Conservation (phyloP, 1,284 basidiomycete genomes). For the Trametes versicolor region DNA sequence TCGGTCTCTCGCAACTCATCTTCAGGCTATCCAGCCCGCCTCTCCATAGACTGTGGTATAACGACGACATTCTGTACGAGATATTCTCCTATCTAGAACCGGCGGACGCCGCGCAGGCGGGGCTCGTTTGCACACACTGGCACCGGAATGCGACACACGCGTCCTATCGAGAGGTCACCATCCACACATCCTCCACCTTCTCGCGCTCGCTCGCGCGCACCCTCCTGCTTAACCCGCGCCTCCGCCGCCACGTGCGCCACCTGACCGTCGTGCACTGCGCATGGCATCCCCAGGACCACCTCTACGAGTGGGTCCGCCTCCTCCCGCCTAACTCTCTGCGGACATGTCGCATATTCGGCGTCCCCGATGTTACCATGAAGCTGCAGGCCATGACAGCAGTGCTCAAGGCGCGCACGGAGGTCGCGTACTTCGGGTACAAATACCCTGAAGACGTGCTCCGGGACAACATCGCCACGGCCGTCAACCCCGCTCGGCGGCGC, state of each 20-base stretch:
- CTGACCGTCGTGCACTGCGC: conserved; percentile 6
- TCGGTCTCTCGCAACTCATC: too few relatives aligned
- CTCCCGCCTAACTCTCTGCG: not conserved
- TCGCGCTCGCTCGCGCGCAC: conserved; percentile 1
- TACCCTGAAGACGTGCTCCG: not conserved
- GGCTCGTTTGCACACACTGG: conserved; percentile 10
- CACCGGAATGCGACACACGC: conserved; percentile 3
- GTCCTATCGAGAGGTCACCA: not conserved
- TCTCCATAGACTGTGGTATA: not conserved
- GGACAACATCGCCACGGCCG: not conserved
- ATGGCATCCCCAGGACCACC: not conserved
- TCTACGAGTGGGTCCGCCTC: not conserved
- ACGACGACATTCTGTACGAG: conserved; percentile 1
- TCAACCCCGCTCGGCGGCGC: not conserved
- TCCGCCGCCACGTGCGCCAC: conserved; percentile 2
- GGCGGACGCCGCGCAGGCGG: conserved; percentile 7
- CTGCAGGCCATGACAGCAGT: not conserved
- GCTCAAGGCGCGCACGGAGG: not conserved
- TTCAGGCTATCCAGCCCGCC: too few relatives aligned
- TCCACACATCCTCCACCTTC: not conserved
- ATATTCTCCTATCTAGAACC: conserved; percentile 12
- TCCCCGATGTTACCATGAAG: not conserved
- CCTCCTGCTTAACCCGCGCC: not conserved
- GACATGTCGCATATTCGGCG: not conserved
- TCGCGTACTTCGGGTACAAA: not conserved